These are phyloP conservation scores for Delphinella strobiligena DNA, from an alignment of 2,329 filamentous ascomycete genomes.

Conservation along the genomic window DNA sequence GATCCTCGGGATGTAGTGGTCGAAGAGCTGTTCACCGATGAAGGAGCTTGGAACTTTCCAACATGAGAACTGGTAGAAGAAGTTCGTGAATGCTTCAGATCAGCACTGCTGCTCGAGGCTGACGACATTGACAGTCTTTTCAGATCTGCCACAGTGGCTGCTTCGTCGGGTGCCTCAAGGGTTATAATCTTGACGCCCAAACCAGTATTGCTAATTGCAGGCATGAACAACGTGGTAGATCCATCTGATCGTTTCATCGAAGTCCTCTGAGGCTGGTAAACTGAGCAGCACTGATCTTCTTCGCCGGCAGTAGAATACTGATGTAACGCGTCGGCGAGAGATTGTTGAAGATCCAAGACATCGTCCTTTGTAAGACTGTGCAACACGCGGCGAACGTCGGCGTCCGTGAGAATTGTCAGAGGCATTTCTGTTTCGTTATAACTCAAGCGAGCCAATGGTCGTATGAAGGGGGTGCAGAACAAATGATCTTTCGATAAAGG, in stretches of 20 bases:
- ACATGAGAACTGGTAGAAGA: conserved; percentile 12
- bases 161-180: conserved; percentile 18
- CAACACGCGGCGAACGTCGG: conserved; percentile 43
- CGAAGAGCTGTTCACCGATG: conserved; percentile 16
- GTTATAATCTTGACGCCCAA: conserved; percentile 56
- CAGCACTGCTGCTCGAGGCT: background rate
- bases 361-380: conserved; percentile 45
- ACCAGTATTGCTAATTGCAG: conserved; percentile 46
- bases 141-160: conserved; percentile 13
- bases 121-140: conserved; percentile 14
- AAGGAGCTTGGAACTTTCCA: conserved; percentile 11
- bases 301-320: conserved; percentile 54
- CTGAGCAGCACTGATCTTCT: conserved; percentile 42
- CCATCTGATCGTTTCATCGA: conserved; percentile 49
- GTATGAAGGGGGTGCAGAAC: too few relatives aligned
- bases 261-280: conserved; percentile 51
- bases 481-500: too few relatives aligned
- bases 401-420: conserved; percentile 46
- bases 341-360: conserved; percentile 44
- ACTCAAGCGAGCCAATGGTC: too few relatives aligned
- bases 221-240: conserved; percentile 55
- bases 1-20: conserved; percentile 33
- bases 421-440: too few relatives aligned
- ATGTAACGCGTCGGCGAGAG: conserved; percentile 48
- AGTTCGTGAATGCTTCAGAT: background rate